phyloP scores from a whole-genome alignment of 2,329 filamentous ascomycete species.

The Berkeleyomyces basicola region DNA sequence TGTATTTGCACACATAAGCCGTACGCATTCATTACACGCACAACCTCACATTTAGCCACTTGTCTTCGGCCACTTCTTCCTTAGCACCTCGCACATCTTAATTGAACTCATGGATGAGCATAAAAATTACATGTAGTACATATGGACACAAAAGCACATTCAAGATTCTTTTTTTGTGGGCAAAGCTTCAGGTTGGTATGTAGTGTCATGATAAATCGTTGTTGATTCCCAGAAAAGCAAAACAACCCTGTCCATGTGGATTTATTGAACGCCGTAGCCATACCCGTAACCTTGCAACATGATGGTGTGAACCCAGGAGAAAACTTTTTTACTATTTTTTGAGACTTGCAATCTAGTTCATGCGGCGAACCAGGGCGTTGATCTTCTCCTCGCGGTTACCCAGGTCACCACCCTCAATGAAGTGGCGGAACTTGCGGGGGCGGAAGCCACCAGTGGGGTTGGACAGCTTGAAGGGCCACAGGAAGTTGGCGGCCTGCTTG shows the following conservation, averaged over 20 bases:
- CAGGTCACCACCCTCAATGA: slow-evolving; percentile 93
- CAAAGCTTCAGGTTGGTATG: background rate
- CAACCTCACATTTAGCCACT: background rate
- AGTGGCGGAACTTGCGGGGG: slow-evolving; percentile 96
- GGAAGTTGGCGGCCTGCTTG: slow-evolving; percentile 98
- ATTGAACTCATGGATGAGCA: background rate
- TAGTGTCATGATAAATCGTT: slow-evolving; percentile 9
- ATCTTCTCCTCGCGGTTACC: slow-evolving; percentile 98
- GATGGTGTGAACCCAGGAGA: slow-evolving; percentile 13
- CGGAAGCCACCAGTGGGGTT: slow-evolving; percentile 97
- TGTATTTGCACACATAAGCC: background rate
- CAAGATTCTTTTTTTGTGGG: background rate
- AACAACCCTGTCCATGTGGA: slow-evolving; percentile 13
- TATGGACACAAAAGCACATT: background rate
- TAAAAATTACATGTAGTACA: background rate
- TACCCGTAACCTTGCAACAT: slow-evolving; percentile 16
- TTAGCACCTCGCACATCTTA: background rate
- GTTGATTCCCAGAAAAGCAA: slow-evolving; percentile 13
- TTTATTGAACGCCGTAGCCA: slow-evolving; percentile 18
- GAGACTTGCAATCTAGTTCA: slow-evolving; percentile 56
- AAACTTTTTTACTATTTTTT: slow-evolving; percentile 19
- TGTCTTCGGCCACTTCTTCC: background rate
- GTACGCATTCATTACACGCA: background rate
- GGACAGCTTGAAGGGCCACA: slow-evolving; percentile 99
- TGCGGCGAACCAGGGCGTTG: slow-evolving; percentile 89